Evolutionary conservation across 306 rosid genomes (phyloP).

Genomic region (Lathyrus aphaca): DNA sequence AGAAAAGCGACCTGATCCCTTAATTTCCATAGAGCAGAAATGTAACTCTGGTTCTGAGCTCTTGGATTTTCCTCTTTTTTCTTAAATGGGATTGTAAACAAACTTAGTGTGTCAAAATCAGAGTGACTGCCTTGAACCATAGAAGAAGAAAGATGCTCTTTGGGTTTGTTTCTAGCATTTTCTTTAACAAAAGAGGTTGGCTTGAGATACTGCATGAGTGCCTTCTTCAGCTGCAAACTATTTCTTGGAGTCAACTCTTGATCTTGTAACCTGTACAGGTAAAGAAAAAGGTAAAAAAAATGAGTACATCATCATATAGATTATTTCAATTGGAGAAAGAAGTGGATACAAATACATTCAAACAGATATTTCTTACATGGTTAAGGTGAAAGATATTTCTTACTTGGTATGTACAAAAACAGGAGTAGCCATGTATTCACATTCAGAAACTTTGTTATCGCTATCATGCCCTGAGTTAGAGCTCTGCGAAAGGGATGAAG

Average conservation of each 20-base stretch:
- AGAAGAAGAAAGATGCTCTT: conserved; percentile 23
- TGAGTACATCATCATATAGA: conserved; percentile 24
- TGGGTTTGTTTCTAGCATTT: conserved; percentile 31
- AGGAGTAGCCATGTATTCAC: conserved; percentile 68
- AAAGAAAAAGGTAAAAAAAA: conserved; percentile 15
- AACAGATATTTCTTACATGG: neutral
- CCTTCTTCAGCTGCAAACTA: conserved; percentile 56
- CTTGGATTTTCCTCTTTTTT: conserved; percentile 62
- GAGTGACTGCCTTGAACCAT: conserved; percentile 14
- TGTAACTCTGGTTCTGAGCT: conserved; percentile 52
- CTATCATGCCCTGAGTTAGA: conserved; percentile 62
- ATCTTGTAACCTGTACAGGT: conserved; percentile 57
- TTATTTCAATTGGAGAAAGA: conserved; percentile 11
- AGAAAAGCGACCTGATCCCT: conserved; percentile 72
- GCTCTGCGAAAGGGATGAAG: conserved; percentile 58
- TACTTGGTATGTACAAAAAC: conserved; percentile 84
- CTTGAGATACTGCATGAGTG: conserved; percentile 56
- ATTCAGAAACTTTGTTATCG: conserved; percentile 51
- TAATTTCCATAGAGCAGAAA: conserved; percentile 66
- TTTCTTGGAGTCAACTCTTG: conserved; percentile 58
- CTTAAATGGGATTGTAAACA: conserved; percentile 60
- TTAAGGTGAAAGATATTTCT: conserved; percentile 39
- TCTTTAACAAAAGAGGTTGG: conserved; percentile 53
- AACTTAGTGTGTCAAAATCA: conserved; percentile 43
- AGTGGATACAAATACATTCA: neutral